Base-by-base conservation (phyloP, 345 rosid genomes). In the Isatis tinctoria region DNA sequence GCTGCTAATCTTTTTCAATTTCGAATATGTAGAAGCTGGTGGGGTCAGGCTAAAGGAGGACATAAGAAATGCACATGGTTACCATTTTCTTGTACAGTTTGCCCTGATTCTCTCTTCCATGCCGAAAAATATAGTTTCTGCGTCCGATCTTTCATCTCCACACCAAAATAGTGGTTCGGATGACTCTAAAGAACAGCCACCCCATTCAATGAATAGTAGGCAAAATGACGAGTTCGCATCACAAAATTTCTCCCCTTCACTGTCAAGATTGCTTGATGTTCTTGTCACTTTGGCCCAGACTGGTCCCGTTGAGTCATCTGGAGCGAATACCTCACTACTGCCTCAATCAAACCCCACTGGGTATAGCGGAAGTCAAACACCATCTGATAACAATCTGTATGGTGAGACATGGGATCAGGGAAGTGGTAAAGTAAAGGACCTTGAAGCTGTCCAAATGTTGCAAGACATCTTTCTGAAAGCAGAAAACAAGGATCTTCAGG, bases 401-500 rank as follows among this genome's bases (percentile, higher is more conserved):
- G 90, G 88, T 79, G 90, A 85, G 73, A 75, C 72, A 68, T 85
- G 97, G 88, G 97, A 86, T 54, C 84, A 82, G 74, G 96, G 82
- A 58, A 86, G 74, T 71, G 77, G 66, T 75, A 90, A 88, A 84
- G 92, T 94, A 52, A 94, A 90, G 83, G 99, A 94, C 85, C 96
- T 94, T 78, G 97, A 94, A 83, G 99, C 99, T 58, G 91, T 94
- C 65, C 99, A 91, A 83, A 87, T 92, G 91, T 72, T 94, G 83
- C 99, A 90, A 73, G 97, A 94, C 72, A 90, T 94, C 66, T 90
- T 90, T 73, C 93, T 94, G 51, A 94, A 94, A 83, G 97, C 96
- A 61, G 84, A 85, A 75, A 84, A 75, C 74, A 80, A 78, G 72
- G 88, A 83, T 71, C 82, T 94, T 70, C 99, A 90, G 90, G 88